These are phyloP conservation scores for Lentinus brumalis DNA, from an alignment of 768 basidiomycete genomes.

Conservation along the genomic window DNA sequence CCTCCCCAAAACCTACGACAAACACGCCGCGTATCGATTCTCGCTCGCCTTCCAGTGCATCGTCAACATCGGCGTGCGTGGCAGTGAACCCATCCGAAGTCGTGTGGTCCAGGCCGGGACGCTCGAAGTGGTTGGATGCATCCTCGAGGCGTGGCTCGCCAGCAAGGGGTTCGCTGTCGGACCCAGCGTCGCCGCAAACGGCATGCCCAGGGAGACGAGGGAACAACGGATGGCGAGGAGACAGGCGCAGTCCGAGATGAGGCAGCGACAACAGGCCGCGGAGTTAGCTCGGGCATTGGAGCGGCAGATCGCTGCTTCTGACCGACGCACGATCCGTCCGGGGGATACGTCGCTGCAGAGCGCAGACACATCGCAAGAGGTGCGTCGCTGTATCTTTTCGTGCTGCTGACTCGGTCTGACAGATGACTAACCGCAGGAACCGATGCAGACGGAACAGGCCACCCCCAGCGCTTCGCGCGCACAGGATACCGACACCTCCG, in stretches of 20 bases:
- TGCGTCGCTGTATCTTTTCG: neutral
- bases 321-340: neutral
- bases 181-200: slow-evolving; percentile 76
- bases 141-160: slow-evolving; percentile 91
- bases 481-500: slow-evolving; percentile 62
- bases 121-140: slow-evolving; percentile 89
- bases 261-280: slow-evolving; percentile 62
- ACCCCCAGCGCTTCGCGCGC: slow-evolving; percentile 34
- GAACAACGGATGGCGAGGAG: slow-evolving; percentile 71
- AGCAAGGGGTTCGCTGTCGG: slow-evolving; percentile 86
- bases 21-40: slow-evolving; percentile 85
- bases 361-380: slow-evolving; percentile 10
- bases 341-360: neutral
- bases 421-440: slow-evolving; percentile 22
- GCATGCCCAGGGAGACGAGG: slow-evolving; percentile 70
- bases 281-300: slow-evolving; percentile 61
- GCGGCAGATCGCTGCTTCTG: slow-evolving; percentile 36
- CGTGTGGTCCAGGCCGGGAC: slow-evolving; percentile 95
- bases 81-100: slow-evolving; percentile 88
- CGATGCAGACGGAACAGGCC: slow-evolving; percentile 27
- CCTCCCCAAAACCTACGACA: slow-evolving; percentile 73
- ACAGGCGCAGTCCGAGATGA: slow-evolving; percentile 53
- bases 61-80: slow-evolving; percentile 95
- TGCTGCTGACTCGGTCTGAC: neutral
- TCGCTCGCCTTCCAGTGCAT: slow-evolving; percentile 95